Evolutionary conservation across 1,284 basidiomycete species (phyloP).

Genomic region (Apiotrichum akiyoshidainum): DNA sequence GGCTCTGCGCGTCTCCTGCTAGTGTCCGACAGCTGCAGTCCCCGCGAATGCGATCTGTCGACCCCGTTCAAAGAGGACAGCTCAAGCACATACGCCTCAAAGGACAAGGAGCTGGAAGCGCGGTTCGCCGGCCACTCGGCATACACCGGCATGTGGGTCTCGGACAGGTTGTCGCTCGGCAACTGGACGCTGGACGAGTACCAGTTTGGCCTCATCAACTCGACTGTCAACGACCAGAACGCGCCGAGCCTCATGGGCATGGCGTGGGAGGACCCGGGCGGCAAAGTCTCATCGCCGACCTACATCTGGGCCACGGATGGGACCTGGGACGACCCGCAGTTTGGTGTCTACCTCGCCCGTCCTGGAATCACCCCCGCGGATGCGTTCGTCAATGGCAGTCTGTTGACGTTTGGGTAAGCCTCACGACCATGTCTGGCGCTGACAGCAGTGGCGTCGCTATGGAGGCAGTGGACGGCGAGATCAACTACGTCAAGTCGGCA

Average conservation of each 20-base stretch:
- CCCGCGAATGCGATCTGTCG: background rate
- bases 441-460: background rate
- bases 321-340: background rate
- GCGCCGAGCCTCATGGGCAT: background rate
- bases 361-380: background rate
- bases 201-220: background rate
- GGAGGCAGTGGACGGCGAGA: background rate
- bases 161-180: background rate
- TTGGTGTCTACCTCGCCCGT: background rate
- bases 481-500: background rate
- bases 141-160: background rate
- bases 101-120: background rate
- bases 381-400: background rate
- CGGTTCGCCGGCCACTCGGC: background rate
- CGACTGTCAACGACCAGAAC: background rate
- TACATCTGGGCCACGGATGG: background rate
- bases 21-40: background rate
- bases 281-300: background rate
- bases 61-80: background rate
- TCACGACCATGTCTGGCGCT: no score
- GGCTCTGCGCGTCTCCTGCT: background rate
- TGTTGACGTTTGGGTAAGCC: background rate
- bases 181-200: background rate
- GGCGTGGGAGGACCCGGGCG: background rate
- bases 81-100: background rate